These are phyloP conservation scores for Stropharia rugosoannulata DNA, from an alignment of 768 basidiomycete species.

Conservation along the genomic window DNA sequence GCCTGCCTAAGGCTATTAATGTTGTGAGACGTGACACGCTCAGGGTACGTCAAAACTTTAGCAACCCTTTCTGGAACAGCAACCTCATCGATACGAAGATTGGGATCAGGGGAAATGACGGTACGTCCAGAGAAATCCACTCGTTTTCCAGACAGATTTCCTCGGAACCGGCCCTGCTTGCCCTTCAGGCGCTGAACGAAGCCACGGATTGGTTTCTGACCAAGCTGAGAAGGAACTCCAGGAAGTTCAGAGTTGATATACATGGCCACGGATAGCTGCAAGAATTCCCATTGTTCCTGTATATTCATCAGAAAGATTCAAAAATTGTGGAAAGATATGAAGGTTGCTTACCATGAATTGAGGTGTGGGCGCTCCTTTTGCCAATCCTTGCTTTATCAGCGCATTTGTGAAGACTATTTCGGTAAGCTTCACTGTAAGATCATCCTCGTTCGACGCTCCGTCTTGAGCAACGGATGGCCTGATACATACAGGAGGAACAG, in stretches of 20 bases:
- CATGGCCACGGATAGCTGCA: constrained; percentile 93
- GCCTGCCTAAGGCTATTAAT: constrained; percentile 73
- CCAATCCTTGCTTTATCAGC: constrained; percentile 86
- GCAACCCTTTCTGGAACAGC: constrained; percentile 96
- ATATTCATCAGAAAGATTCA: not conserved
- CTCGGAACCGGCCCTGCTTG: constrained; percentile 98
- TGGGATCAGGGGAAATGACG: constrained; percentile 99
- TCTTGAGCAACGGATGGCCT: constrained; percentile 97
- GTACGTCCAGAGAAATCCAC: constrained; percentile 98
- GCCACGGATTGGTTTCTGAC: constrained; percentile 93
- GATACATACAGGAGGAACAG: constrained; percentile 97
- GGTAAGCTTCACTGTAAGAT: constrained; percentile 94
- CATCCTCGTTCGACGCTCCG: constrained; percentile 97
- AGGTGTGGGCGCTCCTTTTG: constrained; percentile 83
- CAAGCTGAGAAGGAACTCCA: constrained; percentile 83
- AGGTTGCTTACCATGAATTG: constrained; percentile 73
- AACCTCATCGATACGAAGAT: constrained; percentile 96
- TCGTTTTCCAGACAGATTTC: constrained; percentile 97
- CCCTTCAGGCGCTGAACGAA: constrained; percentile 98
- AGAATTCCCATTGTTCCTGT: constrained; percentile 98
- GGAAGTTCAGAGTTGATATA: constrained; percentile 98
- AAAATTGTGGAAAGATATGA: not conserved
- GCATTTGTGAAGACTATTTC: constrained; percentile 96
- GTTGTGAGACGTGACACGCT: constrained; percentile 91
- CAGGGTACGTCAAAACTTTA: constrained; percentile 93